Base-by-base conservation (phyloP, 768 basidiomycete genomes). In the Panus rudis region DNA sequence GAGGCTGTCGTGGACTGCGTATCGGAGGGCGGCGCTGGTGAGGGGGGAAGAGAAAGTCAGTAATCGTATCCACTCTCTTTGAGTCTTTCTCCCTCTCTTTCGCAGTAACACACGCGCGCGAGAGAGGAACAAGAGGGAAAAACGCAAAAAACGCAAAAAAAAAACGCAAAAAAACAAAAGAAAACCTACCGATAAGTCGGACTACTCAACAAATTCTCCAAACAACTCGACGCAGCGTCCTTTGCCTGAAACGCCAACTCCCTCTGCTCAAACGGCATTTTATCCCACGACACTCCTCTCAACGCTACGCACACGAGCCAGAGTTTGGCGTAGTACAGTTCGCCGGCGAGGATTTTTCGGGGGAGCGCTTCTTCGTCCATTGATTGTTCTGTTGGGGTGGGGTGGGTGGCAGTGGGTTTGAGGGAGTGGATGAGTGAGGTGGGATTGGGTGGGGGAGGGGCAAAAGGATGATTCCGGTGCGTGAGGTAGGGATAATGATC, bases 181-280 rank as follows among this genome's bases (percentile, higher is more conserved):
- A 28, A 38, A 23, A 58, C 73, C 28, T 54, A 87, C 88, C 89
- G 75, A 54, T 90, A 89, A 35, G 86, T 83, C 4, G 78, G 71
- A 16, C 86, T 88, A 43, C 78, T 79, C 51, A 94, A 69, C 64
- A 93, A 92, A 40, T 88, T 84, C 35, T 83, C 75, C 32, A 97
- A 66, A 58, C 90, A 92, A 50, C 81, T 80, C 26, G 84, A 79
- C 4, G 92, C 92, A 0, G 92, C 86, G 55, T 93, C 90, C 65
- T 92, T 94, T 21, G 92, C 92, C 56, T 93, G 88, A 69, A 94
- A 93, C 3, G 92, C 92, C 35, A 94, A 73, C 60, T 94, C 92
- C 28, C 91, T 81, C 58, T 94, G 92, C 61, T 96, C 92, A 47
- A 87, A 90, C 3, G 90, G 81, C 84, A 96, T 90, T 63, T 92